Evolutionary conservation across 768 basidiomycete species (phyloP).

Genomic region (Pleurotus platypus): DNA sequence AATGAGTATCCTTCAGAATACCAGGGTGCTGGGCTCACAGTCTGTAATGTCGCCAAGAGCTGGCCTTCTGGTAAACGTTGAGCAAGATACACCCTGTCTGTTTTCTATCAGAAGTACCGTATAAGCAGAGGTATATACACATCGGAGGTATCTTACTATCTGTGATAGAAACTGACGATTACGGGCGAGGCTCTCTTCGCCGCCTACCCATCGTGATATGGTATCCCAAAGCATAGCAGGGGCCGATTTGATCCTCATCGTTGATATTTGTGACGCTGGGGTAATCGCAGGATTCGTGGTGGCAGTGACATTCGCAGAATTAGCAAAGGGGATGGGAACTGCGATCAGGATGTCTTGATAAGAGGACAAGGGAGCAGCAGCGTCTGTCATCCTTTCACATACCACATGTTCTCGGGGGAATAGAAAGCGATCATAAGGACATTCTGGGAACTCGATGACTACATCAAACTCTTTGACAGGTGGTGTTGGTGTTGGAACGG

Average conservation of each 20-base stretch:
- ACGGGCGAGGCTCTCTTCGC: slow-evolving; percentile 46
- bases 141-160: slow-evolving; percentile 34
- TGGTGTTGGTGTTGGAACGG: slow-evolving; percentile 13
- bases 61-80: slow-evolving; percentile 55
- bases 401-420: slow-evolving; percentile 59
- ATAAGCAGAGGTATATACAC: background rate
- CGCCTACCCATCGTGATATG: slow-evolving; percentile 59
- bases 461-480: slow-evolving; percentile 64
- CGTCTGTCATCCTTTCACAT: slow-evolving; percentile 38
- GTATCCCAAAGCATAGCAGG: slow-evolving; percentile 53
- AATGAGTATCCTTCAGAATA: slow-evolving; percentile 12
- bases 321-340: slow-evolving; percentile 41
- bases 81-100: slow-evolving; percentile 49
- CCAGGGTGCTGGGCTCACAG: slow-evolving; percentile 28
- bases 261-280: slow-evolving; percentile 30
- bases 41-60: slow-evolving; percentile 55
- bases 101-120: slow-evolving; percentile 29
- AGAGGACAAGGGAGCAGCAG: slow-evolving; percentile 9
- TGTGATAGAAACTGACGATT: slow-evolving; percentile 41
- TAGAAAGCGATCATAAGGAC: slow-evolving; percentile 59
- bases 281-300: background rate
- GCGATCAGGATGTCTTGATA: slow-evolving; percentile 36
- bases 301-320: slow-evolving; percentile 9
- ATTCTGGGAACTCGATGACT: slow-evolving; percentile 68
- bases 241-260: slow-evolving; percentile 46